These are phyloP conservation scores for Chrysopogon serrulatus DNA, from an alignment of 176 grass and related monocot species.

Conservation along the genomic window DNA sequence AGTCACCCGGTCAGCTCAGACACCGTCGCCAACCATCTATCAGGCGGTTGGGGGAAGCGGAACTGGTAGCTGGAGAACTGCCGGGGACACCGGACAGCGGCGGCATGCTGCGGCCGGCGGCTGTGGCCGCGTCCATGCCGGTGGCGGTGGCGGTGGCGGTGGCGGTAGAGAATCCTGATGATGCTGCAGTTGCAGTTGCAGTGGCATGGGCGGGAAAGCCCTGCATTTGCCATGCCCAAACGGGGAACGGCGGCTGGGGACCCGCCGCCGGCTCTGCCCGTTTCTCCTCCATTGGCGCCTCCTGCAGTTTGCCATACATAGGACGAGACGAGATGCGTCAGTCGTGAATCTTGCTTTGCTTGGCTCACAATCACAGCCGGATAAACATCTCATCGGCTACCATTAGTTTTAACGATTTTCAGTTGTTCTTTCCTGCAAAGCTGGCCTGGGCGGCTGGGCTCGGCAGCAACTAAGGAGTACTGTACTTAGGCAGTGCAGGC, in stretches of 20 bases:
- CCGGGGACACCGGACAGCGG: background rate
- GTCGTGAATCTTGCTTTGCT: background rate
- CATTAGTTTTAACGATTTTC: background rate
- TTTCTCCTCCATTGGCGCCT: slow-evolving; percentile 42
- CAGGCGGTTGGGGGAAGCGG: slow-evolving; percentile 13
- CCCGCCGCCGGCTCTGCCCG: slow-evolving; percentile 20
- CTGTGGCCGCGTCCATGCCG: background rate
- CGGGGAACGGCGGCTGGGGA: slow-evolving; percentile 13
- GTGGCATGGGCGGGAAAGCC: slow-evolving; percentile 32
- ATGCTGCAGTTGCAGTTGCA: slow-evolving; percentile 88
- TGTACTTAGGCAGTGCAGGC: background rate
- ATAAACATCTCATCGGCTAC: background rate
- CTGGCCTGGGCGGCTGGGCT: background rate
- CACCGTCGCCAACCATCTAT: background rate
- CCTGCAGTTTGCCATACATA: slow-evolving; percentile 27
- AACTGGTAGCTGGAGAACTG: background rate
- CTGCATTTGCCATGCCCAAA: slow-evolving; percentile 65
- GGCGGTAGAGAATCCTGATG: slow-evolving; percentile 90
- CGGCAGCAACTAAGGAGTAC: no score
- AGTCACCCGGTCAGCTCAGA: background rate
- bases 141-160: background rate
- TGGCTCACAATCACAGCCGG: background rate
- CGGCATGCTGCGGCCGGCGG: background rate
- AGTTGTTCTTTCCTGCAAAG: background rate
- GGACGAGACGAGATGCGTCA: background rate